Evolutionary conservation across 1,139 yeast species (phyloP).

Genomic region (Taphrina pruni): DNA sequence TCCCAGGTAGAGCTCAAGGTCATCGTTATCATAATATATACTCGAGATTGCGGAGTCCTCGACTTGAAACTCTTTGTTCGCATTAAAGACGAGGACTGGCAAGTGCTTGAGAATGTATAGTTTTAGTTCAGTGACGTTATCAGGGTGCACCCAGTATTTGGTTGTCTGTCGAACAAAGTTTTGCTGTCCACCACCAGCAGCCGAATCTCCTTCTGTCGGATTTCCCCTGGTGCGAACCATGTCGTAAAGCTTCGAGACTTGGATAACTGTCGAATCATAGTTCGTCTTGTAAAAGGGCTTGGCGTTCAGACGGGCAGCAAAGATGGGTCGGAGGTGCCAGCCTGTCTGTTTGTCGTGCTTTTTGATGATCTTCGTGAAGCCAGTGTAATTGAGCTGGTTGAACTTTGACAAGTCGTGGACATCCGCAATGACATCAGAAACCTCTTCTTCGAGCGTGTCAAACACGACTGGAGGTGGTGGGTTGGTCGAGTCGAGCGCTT

Average conservation of each 20-base stretch:
- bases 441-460: conserved; percentile 86
- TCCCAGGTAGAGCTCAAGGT: conserved; percentile 89
- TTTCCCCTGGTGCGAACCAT: conserved; percentile 93
- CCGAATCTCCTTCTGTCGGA: conserved; percentile 89
- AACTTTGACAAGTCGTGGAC: conserved; percentile 96
- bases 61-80: conserved; percentile 90
- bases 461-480: conserved; percentile 76
- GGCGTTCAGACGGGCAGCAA: conserved; percentile 87
- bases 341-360: conserved; percentile 92
- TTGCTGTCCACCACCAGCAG: conserved; percentile 98
- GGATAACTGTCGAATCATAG: conserved; percentile 85
- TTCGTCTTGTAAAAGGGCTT: conserved; percentile 96
- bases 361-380: conserved; percentile 86
- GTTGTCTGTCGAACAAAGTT: conserved; percentile 98
- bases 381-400: conserved; percentile 89
- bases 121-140: conserved; percentile 95
- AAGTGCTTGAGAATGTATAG: conserved; percentile 88
- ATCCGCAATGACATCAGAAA: conserved; percentile 92
- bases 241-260: conserved; percentile 86
- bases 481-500: conserved; percentile 49
- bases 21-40: conserved; percentile 87
- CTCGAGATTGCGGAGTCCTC: conserved; percentile 97
- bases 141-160: conserved; percentile 98
- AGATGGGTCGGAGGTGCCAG: conserved; percentile 84
- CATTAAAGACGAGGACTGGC: conserved; percentile 94